Evolutionary conservation across 2,329 filamentous ascomycete genomes (phyloP).

Genomic region (Fusarium praegraminearum): DNA sequence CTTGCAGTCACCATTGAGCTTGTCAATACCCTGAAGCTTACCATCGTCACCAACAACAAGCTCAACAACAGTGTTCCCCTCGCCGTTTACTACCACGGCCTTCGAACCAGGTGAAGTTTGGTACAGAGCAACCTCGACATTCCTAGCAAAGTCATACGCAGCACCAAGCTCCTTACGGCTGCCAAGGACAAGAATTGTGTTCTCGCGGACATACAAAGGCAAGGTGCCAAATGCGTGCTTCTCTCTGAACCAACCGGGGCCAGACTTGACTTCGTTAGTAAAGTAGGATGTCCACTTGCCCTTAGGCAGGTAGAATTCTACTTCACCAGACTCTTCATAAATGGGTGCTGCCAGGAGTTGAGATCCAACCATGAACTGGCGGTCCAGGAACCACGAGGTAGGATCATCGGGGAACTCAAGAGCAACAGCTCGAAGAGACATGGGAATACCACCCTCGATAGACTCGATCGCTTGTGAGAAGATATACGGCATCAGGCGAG

Average conservation of each 20-base stretch:
- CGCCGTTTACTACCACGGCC: constrained; percentile 57
- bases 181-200: constrained; percentile 62
- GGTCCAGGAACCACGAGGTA: constrained; percentile 75
- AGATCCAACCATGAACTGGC: constrained; percentile 79
- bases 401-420: constrained; percentile 78
- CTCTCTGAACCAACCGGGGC: constrained; percentile 70
- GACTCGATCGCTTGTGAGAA: constrained; percentile 58
- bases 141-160: constrained; percentile 61
- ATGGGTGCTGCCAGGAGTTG: constrained; percentile 73
- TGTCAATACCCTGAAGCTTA: constrained; percentile 54
- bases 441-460: constrained; percentile 66
- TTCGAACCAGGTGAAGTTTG: constrained; percentile 56
- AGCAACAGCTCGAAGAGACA: constrained; percentile 73
- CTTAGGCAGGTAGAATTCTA: constrained; percentile 73
- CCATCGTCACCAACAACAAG: constrained; percentile 56
- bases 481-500: constrained; percentile 65
- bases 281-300: constrained; percentile 63
- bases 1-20: constrained; percentile 55
- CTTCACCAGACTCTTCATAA: constrained; percentile 71
- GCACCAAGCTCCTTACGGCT: constrained; percentile 55
- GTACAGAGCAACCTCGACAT: constrained; percentile 63
- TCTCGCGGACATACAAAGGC: constrained; percentile 69
- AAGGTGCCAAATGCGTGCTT: constrained; percentile 69
- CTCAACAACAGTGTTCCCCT: constrained; percentile 56
- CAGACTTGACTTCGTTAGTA: constrained; percentile 61